These are phyloP conservation scores for Nasturtium officinale DNA, from an alignment of 345 rosid genomes.

Conservation along the genomic window DNA sequence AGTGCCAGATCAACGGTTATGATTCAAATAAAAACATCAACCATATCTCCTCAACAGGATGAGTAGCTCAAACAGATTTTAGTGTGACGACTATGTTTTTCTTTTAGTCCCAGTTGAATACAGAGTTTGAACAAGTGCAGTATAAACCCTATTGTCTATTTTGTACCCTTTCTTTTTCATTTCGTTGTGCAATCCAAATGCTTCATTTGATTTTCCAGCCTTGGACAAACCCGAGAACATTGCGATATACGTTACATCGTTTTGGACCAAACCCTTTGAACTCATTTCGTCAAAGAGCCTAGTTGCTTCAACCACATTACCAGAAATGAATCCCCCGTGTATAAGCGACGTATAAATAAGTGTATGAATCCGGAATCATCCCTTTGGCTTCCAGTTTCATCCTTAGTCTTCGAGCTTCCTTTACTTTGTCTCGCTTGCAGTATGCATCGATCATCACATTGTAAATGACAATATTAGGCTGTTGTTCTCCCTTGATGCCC, in stretches of 20 bases:
- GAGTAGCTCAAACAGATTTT: background rate
- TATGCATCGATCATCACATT: slow-evolving; percentile 72
- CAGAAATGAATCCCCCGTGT: slow-evolving; percentile 66
- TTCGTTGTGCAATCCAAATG: slow-evolving; percentile 58
- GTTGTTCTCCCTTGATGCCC: slow-evolving; percentile 49
- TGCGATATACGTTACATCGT: slow-evolving; percentile 51
- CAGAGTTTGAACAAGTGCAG: slow-evolving; percentile 63
- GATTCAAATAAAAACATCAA: slow-evolving; percentile 10
- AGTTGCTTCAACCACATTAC: slow-evolving; percentile 55
- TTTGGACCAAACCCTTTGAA: slow-evolving; percentile 46
- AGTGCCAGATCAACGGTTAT: background rate
- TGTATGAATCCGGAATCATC: slow-evolving; percentile 56
- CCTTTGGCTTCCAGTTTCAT: slow-evolving; percentile 59
- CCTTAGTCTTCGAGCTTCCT: slow-evolving; percentile 62
- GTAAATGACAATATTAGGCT: slow-evolving; percentile 57
- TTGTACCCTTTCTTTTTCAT: slow-evolving; percentile 53
- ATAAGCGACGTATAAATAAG: slow-evolving; percentile 74
- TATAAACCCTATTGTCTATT: slow-evolving; percentile 59
- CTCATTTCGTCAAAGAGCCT: slow-evolving; percentile 53
- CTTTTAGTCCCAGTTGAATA: slow-evolving; percentile 32
- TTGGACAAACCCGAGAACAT: slow-evolving; percentile 60
- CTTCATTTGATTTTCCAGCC: slow-evolving; percentile 70
- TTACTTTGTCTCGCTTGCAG: slow-evolving; percentile 62
- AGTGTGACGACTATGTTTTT: background rate
- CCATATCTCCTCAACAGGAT: background rate